These are phyloP conservation scores for Xylaria acuta DNA, from an alignment of 495 filamentous ascomycete genomes.

Conservation along the genomic window DNA sequence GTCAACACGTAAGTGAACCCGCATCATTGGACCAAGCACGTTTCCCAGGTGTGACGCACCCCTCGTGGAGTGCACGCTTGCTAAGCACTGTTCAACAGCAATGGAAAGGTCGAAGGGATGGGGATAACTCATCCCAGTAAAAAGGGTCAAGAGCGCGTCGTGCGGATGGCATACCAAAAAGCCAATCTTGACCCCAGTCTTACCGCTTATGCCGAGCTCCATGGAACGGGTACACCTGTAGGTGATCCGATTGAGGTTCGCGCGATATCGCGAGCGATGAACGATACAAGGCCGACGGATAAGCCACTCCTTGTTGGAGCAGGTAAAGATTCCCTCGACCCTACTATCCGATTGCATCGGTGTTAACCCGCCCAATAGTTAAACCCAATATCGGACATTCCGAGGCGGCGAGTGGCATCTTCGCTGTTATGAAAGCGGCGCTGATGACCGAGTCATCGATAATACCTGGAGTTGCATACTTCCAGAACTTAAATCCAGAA, in stretches of 20 bases:
- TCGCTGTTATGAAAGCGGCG: slow-evolving; percentile 61
- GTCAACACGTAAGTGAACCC: slow-evolving; percentile 54
- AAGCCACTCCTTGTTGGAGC: slow-evolving; percentile 58
- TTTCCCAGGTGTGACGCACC: neutral
- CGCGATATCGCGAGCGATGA: slow-evolving; percentile 50
- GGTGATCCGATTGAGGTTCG: slow-evolving; percentile 59
- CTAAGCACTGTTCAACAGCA: slow-evolving; percentile 30
- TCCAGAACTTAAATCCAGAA: slow-evolving; percentile 59
- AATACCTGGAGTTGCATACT: slow-evolving; percentile 53
- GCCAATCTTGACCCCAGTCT: slow-evolving; percentile 41
- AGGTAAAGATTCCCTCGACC: slow-evolving; percentile 38
- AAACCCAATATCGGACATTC: slow-evolving; percentile 56
- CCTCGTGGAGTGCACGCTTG: neutral
- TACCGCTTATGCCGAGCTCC: slow-evolving; percentile 51
- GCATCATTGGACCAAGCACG: slow-evolving; percentile 33
- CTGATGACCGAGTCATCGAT: slow-evolving; percentile 60
- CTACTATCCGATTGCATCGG: neutral
- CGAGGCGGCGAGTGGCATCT: slow-evolving; percentile 50
- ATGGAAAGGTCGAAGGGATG: slow-evolving; percentile 56
- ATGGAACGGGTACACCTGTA: slow-evolving; percentile 52
- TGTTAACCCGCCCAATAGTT: slow-evolving; percentile 29
- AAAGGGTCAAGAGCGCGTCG: slow-evolving; percentile 60
- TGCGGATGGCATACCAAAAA: slow-evolving; percentile 57
- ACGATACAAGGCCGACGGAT: slow-evolving; percentile 34
- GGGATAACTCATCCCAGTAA: slow-evolving; percentile 64